Percentiles rank a stretch among this genome's conserved stretches.
These are phyloP conservation scores for Papiliotrema flavescens DNA, from an alignment of 1,284 basidiomycete species.

Conservation along the genomic window DNA sequence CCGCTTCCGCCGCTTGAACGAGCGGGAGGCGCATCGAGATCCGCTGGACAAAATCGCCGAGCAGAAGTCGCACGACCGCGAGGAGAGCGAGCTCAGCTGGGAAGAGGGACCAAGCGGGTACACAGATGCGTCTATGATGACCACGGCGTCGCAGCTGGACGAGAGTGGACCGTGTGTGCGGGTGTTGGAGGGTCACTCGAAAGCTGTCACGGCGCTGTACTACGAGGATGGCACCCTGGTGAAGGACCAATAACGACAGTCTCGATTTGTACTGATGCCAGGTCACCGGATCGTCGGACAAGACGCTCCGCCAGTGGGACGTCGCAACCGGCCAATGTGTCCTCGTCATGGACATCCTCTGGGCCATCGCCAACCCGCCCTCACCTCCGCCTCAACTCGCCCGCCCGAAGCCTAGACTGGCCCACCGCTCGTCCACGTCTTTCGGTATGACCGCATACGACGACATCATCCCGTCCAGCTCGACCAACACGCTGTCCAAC, in stretches of 20 bases:
- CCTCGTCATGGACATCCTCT: slow-evolving; percentile 99
- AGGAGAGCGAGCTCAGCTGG: slow-evolving; percentile 24
- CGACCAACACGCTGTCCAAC: slow-evolving; percentile 28
- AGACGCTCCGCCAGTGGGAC: slow-evolving; percentile 98
- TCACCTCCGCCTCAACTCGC: slow-evolving; percentile 50
- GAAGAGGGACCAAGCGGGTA: slow-evolving; percentile 32
- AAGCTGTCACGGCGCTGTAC: slow-evolving; percentile 86
- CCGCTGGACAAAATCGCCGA: slow-evolving; percentile 43
- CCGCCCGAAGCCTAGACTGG: slow-evolving; percentile 24
- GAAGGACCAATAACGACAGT: slow-evolving; percentile 8
- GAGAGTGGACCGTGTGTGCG: slow-evolving; percentile 65
- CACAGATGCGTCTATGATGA: slow-evolving; percentile 10
- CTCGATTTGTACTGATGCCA: slow-evolving; percentile 32
- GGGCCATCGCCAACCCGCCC: slow-evolving; percentile 93
- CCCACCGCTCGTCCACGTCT: slow-evolving; percentile 44
- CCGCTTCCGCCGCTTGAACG: slow-evolving; percentile 56
- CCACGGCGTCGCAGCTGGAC: slow-evolving; percentile 15
- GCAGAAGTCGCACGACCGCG: slow-evolving; percentile 19
- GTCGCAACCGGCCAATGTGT: slow-evolving; percentile 95
- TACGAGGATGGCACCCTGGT: slow-evolving; percentile 93
- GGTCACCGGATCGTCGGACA: slow-evolving; percentile 97
- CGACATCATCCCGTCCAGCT: slow-evolving; percentile 41
- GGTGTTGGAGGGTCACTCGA: slow-evolving; percentile 84
- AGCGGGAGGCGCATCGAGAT: slow-evolving; percentile 25
- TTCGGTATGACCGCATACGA: slow-evolving; percentile 52